Evolutionary conservation across 768 basidiomycete species (phyloP).

Genomic region (Naganishia friedmannii): DNA sequence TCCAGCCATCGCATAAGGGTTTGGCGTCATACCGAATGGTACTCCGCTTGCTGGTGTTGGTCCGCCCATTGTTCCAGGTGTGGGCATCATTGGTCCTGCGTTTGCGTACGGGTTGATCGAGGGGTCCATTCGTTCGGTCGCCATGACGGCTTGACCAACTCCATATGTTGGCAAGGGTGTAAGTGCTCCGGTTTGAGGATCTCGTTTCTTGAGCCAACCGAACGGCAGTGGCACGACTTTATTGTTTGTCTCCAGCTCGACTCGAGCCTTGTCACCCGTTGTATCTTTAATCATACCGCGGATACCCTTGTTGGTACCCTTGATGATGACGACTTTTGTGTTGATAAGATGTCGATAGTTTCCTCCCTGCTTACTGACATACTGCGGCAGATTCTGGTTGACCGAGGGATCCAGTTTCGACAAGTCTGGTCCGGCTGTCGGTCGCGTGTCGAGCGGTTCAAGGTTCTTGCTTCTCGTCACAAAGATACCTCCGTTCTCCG

Average conservation of each 20-base stretch:
- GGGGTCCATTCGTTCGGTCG: slow-evolving; percentile 27
- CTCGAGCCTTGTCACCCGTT: slow-evolving; percentile 77
- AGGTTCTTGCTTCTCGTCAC: slow-evolving; percentile 60
- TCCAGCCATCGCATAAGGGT: slow-evolving; percentile 56
- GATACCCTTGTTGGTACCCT: slow-evolving; percentile 87
- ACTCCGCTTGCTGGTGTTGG: slow-evolving; percentile 35
- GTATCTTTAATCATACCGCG: slow-evolving; percentile 91
- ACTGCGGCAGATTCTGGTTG: slow-evolving; percentile 43
- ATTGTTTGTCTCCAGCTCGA: slow-evolving; percentile 85
- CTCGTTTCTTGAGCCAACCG: slow-evolving; percentile 67
- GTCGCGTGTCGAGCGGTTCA: slow-evolving; percentile 28
- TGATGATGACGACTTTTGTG: slow-evolving; percentile 69
- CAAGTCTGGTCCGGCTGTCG: slow-evolving; percentile 65
- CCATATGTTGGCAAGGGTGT: slow-evolving; percentile 6
- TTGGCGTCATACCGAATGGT: slow-evolving; percentile 50
- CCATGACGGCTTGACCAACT: slow-evolving; percentile 22
- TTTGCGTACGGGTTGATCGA: slow-evolving; percentile 26
- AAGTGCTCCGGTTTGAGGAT: slow-evolving; percentile 36
- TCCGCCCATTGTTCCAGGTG: slow-evolving; percentile 35
- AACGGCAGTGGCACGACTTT: slow-evolving; percentile 85
- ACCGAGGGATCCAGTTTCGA: slow-evolving; percentile 88
- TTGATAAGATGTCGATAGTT: slow-evolving; percentile 77
- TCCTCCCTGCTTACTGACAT: slow-evolving; percentile 39
- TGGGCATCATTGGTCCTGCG: slow-evolving; percentile 6
- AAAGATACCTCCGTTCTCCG: slow-evolving; percentile 90